These are phyloP conservation scores for Cladosporium oxysporum DNA, from an alignment of 2,329 filamentous ascomycete genomes.

Conservation along the genomic window DNA sequence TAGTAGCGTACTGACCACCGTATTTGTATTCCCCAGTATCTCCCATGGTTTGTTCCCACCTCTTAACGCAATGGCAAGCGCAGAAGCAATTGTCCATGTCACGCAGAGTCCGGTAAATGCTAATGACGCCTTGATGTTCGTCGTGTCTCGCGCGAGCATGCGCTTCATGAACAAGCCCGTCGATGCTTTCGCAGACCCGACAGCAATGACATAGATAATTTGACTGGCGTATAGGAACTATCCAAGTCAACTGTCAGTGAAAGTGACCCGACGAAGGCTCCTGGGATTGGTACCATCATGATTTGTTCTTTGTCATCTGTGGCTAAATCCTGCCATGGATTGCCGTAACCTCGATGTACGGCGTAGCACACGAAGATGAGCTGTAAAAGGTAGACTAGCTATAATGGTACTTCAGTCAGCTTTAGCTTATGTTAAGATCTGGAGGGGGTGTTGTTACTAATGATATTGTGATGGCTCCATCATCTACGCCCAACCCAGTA, in stretches of 20 bases:
- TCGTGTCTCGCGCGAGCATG: not conserved
- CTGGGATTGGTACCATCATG: not conserved
- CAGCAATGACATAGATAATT: conserved; percentile 4
- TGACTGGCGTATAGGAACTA: not conserved
- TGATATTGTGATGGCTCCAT: not conserved
- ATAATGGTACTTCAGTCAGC: not conserved
- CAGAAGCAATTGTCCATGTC: not conserved
- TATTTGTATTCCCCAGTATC: not conserved
- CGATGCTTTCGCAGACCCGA: not conserved
- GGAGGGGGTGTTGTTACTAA: not conserved
- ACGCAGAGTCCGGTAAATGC: not conserved
- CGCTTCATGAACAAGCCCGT: not conserved
- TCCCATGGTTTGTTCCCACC: not conserved
- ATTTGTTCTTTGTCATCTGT: not conserved
- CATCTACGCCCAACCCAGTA: not conserved
- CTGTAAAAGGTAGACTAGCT: not conserved
- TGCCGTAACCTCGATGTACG: not conserved
- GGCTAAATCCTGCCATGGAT: not conserved
- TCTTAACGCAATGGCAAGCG: not conserved
- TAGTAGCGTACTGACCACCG: not conserved
- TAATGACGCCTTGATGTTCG: not conserved
- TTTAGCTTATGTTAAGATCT: not conserved
- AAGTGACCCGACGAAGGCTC: too few relatives aligned
- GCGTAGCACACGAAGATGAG: not conserved
- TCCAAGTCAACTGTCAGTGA: not conserved